Conservation (phyloP, 805 yeast species). For the Nematodospora valgi region DNA sequence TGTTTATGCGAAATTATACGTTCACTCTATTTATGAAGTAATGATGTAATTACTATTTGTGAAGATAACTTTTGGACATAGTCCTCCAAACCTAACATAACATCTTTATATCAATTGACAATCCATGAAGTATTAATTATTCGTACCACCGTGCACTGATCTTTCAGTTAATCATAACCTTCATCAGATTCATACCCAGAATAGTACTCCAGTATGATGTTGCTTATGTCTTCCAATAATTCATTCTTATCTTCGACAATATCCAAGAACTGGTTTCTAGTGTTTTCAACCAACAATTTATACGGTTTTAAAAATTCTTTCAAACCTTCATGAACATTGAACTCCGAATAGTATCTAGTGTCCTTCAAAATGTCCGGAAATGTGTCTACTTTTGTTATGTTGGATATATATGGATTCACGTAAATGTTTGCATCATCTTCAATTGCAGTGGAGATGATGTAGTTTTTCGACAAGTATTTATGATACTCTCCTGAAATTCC, state of each 20-base stretch:
- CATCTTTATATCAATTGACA: too few species aligned
- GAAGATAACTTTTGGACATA: too few species aligned
- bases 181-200: slow-evolving; percentile 29
- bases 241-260: slow-evolving; percentile 32
- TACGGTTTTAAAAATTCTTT: slow-evolving; percentile 27
- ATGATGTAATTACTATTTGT: background rate
- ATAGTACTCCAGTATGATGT: slow-evolving; percentile 29
- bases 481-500: slow-evolving; percentile 4
- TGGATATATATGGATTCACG: slow-evolving; percentile 14
- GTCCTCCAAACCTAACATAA: too few species aligned
- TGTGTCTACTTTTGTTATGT: slow-evolving; percentile 23
- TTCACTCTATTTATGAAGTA: background rate
- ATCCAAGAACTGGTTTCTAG: slow-evolving; percentile 14
- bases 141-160: slow-evolving; percentile 6
- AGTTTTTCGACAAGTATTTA: slow-evolving; percentile 11
- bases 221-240: slow-evolving; percentile 31
- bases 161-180: slow-evolving; percentile 12
- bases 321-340: slow-evolving; percentile 21
- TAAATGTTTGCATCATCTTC: slow-evolving; percentile 3
- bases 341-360: slow-evolving; percentile 16
- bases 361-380: slow-evolving; percentile 22
- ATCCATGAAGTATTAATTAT: background rate
- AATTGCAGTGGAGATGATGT: slow-evolving; percentile 7
- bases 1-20: slow-evolving; percentile 1
- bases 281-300: slow-evolving; percentile 17